Percentiles rank a stretch among this genome's conserved stretches.
phyloP scores from a whole-genome alignment of 2,329 filamentous ascomycete species.

The Aspergillus brunneoviolaceus region DNA sequence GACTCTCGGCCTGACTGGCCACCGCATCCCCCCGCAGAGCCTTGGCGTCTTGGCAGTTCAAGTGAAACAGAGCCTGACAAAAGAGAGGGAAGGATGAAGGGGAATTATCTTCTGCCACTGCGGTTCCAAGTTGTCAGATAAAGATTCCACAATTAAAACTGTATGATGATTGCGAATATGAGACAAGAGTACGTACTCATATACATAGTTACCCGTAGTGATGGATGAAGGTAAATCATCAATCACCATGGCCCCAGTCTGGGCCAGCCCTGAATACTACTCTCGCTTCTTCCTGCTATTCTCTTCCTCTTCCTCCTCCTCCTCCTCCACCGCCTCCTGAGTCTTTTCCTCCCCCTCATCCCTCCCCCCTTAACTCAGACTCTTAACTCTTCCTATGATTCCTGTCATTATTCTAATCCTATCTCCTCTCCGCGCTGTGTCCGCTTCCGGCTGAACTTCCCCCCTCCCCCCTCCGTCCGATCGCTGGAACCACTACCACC shows the following conservation, averaged over 20 bases:
- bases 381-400: neutral
- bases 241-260: too few relatives aligned
- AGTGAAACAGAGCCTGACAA: neutral
- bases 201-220: too few relatives aligned
- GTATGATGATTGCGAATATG: too few relatives aligned
- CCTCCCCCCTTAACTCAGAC: neutral
- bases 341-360: neutral
- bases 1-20: conserved; percentile 2
- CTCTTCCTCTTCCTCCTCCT: neutral
- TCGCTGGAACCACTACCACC: too few relatives aligned
- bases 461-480: neutral
- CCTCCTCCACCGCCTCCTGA: neutral
- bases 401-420: neutral
- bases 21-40: conserved; percentile 16
- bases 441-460: neutral
- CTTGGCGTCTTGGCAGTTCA: conserved; percentile 25
- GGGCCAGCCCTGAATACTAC: too few relatives aligned
- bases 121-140: neutral
- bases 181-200: too few relatives aligned
- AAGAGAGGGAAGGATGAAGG: neutral
- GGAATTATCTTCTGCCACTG: neutral
- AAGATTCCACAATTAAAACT: too few relatives aligned
- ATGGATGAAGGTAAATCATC: too few relatives aligned
- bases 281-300: neutral
- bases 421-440: neutral